phyloP scores from a whole-genome alignment of 306 rosid genomes.

The Cicer arietinum region DNA sequence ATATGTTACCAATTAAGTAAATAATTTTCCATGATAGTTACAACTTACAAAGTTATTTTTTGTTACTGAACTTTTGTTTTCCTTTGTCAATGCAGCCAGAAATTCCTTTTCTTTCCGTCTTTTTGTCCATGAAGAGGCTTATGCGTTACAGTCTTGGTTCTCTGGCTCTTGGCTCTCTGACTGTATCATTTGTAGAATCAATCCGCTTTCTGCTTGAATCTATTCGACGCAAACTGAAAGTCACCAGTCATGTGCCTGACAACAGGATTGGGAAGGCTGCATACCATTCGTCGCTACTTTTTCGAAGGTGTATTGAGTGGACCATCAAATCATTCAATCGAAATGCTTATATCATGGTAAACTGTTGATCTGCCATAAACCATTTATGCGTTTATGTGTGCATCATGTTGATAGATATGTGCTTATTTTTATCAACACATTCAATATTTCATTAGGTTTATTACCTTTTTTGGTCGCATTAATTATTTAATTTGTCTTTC shows the following conservation, averaged over 20 bases:
- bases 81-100: constrained; percentile 74
- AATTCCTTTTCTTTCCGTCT: constrained; percentile 84
- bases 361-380: constrained; percentile 24
- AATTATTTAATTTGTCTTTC: constrained; percentile 14
- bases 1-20: too few relatives aligned
- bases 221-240: constrained; percentile 82
- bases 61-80: constrained; percentile 26
- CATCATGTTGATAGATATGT: constrained; percentile 24
- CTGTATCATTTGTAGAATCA: constrained; percentile 84
- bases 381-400: constrained; percentile 27
- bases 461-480: neutral
- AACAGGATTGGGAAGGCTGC: constrained; percentile 69
- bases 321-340: constrained; percentile 89
- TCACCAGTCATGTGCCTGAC: constrained; percentile 59
- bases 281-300: constrained; percentile 59
- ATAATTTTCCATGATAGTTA: neutral
- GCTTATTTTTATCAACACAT: constrained; percentile 27
- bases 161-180: constrained; percentile 93
- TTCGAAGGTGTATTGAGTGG: constrained; percentile 76
- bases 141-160: constrained; percentile 83
- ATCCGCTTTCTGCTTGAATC: constrained; percentile 87
- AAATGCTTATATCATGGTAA: constrained; percentile 96
- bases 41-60: constrained; percentile 1
- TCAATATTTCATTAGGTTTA: neutral
- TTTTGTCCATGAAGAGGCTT: constrained; percentile 84